A percentile compares a stretch with the other conserved stretches of the same genome.
These are phyloP conservation scores for Coemansia sp. DNA, from an alignment of 192 early-diverging fungal genomes.

Conservation along the genomic window DNA sequence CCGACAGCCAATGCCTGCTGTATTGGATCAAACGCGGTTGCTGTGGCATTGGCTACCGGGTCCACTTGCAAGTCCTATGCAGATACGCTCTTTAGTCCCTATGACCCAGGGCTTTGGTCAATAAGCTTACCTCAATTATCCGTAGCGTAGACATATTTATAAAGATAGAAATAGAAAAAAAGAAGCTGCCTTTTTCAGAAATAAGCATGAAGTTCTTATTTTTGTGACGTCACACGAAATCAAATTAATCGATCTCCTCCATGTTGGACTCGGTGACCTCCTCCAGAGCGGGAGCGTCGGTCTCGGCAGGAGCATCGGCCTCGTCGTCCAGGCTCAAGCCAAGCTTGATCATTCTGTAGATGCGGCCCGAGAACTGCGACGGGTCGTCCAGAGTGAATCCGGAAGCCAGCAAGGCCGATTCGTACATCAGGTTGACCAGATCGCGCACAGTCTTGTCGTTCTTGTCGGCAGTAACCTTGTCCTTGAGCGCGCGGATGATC, in stretches of 20 bases:
- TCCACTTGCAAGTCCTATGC: slow-evolving; percentile 30
- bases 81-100: too few species aligned
- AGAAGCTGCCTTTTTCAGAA: background rate
- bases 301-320: slow-evolving; percentile 36
- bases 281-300: slow-evolving; percentile 54
- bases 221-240: background rate
- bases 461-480: slow-evolving; percentile 91
- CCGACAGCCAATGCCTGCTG: slow-evolving; percentile 36
- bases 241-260: slow-evolving; percentile 68
- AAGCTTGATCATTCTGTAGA: slow-evolving; percentile 99
- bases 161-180: background rate
- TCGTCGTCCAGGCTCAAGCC: slow-evolving; percentile 86
- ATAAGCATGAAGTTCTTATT: background rate
- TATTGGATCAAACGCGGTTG: slow-evolving; percentile 30
- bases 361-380: slow-evolving; percentile 85
- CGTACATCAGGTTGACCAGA: slow-evolving; percentile 90
- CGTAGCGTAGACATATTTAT: slow-evolving; percentile 1
- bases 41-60: slow-evolving; percentile 27
- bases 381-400: slow-evolving; percentile 98
- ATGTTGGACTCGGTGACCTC: slow-evolving; percentile 61
- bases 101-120: background rate
- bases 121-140: slow-evolving; percentile 19
- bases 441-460: slow-evolving; percentile 99
- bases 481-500: slow-evolving; percentile 92
- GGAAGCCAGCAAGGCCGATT: slow-evolving; percentile 92